Base-by-base conservation (phyloP, 306 rosid genomes). In the Myrica gale region DNA sequence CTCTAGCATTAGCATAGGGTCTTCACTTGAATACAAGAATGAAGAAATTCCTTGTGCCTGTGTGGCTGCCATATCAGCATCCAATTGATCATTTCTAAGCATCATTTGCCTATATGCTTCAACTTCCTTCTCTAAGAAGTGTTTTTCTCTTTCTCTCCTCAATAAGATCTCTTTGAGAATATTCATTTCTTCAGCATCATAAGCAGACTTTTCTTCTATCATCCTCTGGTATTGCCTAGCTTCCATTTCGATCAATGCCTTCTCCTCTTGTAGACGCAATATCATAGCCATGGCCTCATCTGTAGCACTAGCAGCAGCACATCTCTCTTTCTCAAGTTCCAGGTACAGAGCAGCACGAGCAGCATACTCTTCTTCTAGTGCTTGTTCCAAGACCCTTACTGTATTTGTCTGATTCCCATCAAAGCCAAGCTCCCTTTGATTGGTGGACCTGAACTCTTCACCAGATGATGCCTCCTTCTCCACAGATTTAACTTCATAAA, bases 241-340 rank as follows among this genome's bases (percentile, higher is more conserved):
- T 58, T 87, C 88, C 88, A 84, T 87, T 78, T 82, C 90, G 68
- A 87, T 76, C 6, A 71, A 84, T 13, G 88, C 88, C 80, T 87
- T 87, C 78, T 84, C 90, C 70, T 87, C 85, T 71, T 87, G 88
- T 12, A 87, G 83, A 23, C 88, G 86, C 61, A 84, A 69, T 46
- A 87, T 87, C 90, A 87, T 87, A 26, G 88, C 85, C 90, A 87
- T 87, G 70, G 87, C 87, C 77, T 82, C 90, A 75, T 87, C 88
- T 53, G 90, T 84, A 43, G 90, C 90, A 12, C 80, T 58, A 26
- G 87, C 83, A 75, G 88, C 84, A 20, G 84, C 85, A 78, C 79
- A 80, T 84, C 90, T 84, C 78, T 87, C 90, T 72, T 87, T 82
- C 87, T 87, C 90, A 23, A 87, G 88, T 19, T 87, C 90, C 71